These are phyloP conservation scores for Dendrobium catenatum DNA, from an alignment of 106 monocot genomes.

Conservation along the genomic window DNA sequence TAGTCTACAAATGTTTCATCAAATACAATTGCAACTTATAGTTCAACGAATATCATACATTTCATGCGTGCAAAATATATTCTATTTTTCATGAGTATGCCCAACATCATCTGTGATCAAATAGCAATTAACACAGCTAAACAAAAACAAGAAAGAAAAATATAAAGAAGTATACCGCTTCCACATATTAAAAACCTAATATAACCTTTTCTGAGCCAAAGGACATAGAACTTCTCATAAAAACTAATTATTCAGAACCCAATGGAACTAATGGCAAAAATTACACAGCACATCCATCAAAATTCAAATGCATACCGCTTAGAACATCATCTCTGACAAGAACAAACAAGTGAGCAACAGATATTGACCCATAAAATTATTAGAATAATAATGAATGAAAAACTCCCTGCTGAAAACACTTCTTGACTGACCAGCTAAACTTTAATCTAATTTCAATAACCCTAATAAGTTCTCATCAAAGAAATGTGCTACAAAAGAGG, in stretches of 20 bases:
- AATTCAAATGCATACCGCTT: not conserved
- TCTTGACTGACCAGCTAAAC: not conserved
- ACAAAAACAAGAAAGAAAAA: not conserved
- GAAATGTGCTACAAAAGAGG: not conserved
- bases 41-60: too few species aligned
- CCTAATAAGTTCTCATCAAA: too few species aligned
- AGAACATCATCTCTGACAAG: not conserved
- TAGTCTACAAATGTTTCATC: too few species aligned
- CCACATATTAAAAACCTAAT: not conserved
- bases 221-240: not conserved
- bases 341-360: not conserved
- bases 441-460: not conserved
- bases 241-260: not conserved
- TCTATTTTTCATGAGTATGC: too few species aligned
- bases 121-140: not conserved
- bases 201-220: not conserved
- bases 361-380: not conserved
- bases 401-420: not conserved
- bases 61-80: too few species aligned
- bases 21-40: too few species aligned
- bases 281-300: not conserved
- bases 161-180: not conserved
- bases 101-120: not conserved
- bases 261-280: not conserved
- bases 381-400: not conserved